Evolutionary conservation across 805 yeast genomes (phyloP), one percentile per base, ranked within the genome.

Genomic region (Kodamaea leandrae): DNA sequence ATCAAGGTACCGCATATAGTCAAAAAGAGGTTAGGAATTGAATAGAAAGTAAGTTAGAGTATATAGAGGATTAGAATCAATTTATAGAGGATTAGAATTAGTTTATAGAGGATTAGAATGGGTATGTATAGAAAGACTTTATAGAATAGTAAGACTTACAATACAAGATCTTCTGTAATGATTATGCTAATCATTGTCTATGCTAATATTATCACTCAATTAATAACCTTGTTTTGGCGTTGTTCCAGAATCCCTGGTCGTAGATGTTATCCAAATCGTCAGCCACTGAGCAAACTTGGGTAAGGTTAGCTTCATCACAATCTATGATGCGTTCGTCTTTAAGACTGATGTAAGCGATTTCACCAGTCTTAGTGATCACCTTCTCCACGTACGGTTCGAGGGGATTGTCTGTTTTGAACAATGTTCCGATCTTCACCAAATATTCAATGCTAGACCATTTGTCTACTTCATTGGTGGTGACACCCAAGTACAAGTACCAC

Each of bases 401-500:
- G 6, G 32, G 25, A 9, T 28, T n/a, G 12, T 19, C 14, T 3
- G 21, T 26, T 7, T 20, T 32, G 39, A 41, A 49, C 36, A 49
- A 40, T 2, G 36, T 37, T 3, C 51, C 50, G 12, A 48, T 26
- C 3, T 33, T 12, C 6, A 49, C 54, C 43, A 78, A 64, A 36
- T 75, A 72, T 41, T 80, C 80, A 10, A 86, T 68, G 3, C 71
- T 78, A 14, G 65, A 75, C 95, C 95, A 86, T 54, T 86, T 86
- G 37, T 70, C 78, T 13, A 76, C 64, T 58, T 86, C 95, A 52
- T 82, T 83, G 3, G 90, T 82, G 9, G 93, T 84, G 57, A 80
- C 80, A 0, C 95, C 95, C 30, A 75, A 68, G 47, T 70, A 72
- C 2, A 84, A 63, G 47, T 77, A 70, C 23, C 69, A 54, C 18